Base-by-base conservation (phyloP, 352 stramenopile species). In the Globisporangium mamillatum region DNA sequence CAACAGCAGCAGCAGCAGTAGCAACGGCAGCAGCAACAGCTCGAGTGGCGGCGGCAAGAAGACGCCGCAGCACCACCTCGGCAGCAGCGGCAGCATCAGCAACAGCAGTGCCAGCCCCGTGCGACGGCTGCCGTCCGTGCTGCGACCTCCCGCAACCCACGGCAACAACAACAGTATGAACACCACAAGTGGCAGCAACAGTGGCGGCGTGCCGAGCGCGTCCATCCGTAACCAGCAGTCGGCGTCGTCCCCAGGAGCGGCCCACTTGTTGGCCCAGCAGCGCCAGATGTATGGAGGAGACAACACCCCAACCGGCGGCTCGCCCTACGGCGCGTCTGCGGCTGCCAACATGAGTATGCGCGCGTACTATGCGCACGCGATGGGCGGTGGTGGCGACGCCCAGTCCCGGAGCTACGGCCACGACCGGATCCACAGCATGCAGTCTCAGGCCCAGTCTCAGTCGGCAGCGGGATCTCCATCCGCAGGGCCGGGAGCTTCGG, bases 121-220 rank as follows among this genome's bases (percentile, higher is more conserved):
- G 67, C 69, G 68, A 0, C 78, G 77, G 5, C 68, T 85, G 8
- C 79, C 77, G 24, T 46, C 76, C 4, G 76, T 88, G 60, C 36
- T 84, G 63, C 75, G 69, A 1, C 61, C 70, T 4, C 71, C 74
- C 4, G 25, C 64, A 7, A 48, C 48, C 1, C 20, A 67, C 0
- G 22, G 62, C n/a, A 50, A 38, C 61, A 56, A 24, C 65, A 16
- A 56, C 27, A 16, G 48, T 44, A 50, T 25, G 62, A 6, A 50
- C 44, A 22, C 8, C 1, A 16, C 20, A 25, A 62, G 34, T 56
- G 50, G 20, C 44, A 53, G 25, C 62, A 3, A 48, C 25, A 12
- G 63, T n/a, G 9, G 57, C 57, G 64, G 67, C 20, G 64, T 66
- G 18, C 32, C 63, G 46, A 69, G 72, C n/a, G 46, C 34, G n/a